Percentiles rank a stretch among this genome's conserved stretches.
Conservation (phyloP, 331 rosid genomes). For the Arachis monticola region DNA sequence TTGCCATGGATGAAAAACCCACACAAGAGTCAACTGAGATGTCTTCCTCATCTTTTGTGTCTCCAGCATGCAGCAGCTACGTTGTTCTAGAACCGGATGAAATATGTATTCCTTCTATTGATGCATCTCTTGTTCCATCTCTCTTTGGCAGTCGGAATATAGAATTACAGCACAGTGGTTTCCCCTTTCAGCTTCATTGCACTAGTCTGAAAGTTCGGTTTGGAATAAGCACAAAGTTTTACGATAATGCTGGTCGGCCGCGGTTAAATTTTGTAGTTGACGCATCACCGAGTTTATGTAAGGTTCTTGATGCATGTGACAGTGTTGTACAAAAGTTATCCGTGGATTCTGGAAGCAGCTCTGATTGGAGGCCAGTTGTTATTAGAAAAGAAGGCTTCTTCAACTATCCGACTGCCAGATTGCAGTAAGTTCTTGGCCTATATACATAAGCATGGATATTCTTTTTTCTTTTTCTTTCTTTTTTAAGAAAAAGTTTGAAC, state of each 20-base stretch:
- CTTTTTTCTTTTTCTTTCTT: no score
- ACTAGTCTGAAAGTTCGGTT: constrained; percentile 75
- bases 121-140: constrained; percentile 59
- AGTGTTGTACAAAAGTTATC: constrained; percentile 55
- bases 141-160: constrained; percentile 68
- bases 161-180: constrained; percentile 66
- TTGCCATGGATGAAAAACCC: constrained; percentile 49
- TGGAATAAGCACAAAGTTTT: constrained; percentile 74
- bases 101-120: constrained; percentile 60
- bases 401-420: constrained; percentile 82
- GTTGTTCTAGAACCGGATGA: constrained; percentile 61
- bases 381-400: constrained; percentile 67
- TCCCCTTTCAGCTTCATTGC: constrained; percentile 65
- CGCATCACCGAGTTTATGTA: constrained; percentile 66
- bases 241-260: constrained; percentile 77
- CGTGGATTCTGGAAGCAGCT: constrained; percentile 64
- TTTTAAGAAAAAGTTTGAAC: not conserved
- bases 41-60: constrained; percentile 49
- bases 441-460: not conserved
- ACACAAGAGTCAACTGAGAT: constrained; percentile 44
- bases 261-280: constrained; percentile 71
- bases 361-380: constrained; percentile 82
- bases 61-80: constrained; percentile 40
- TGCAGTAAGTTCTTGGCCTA: constrained; percentile 74
- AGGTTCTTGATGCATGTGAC: constrained; percentile 83